Conservation (phyloP, 2,329 filamentous ascomycete species). For the Cercospora citrullina region DNA sequence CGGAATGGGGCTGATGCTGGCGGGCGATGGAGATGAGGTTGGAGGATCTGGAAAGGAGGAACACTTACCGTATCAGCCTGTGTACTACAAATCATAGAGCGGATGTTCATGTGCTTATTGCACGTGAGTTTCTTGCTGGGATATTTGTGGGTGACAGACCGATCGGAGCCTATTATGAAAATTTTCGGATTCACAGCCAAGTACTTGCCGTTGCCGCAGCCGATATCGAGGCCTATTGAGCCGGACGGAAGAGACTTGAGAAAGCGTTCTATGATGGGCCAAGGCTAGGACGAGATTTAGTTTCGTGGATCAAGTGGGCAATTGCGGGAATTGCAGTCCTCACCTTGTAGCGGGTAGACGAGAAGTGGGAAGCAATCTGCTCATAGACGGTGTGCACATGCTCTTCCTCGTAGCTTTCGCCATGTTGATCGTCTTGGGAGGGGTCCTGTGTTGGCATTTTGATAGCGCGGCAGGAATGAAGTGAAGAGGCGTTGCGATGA, state of each 20-base stretch:
- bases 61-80: slow-evolving; percentile 20
- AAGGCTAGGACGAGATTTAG: slow-evolving; percentile 61
- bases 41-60: slow-evolving; percentile 49
- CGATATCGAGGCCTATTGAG: slow-evolving; percentile 82
- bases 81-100: neutral
- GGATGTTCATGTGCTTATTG: too few relatives aligned
- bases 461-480: neutral
- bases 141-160: slow-evolving; percentile 53
- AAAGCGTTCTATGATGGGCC: slow-evolving; percentile 86
- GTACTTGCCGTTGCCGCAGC: slow-evolving; percentile 98
- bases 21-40: slow-evolving; percentile 60
- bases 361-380: slow-evolving; percentile 81
- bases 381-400: slow-evolving; percentile 94
- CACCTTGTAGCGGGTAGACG: slow-evolving; percentile 71
- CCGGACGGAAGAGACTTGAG: slow-evolving; percentile 66
- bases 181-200: slow-evolving; percentile 73
- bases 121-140: too few relatives aligned
- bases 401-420: slow-evolving; percentile 71
- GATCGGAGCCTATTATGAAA: slow-evolving; percentile 82
- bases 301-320: neutral
- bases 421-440: slow-evolving; percentile 21
- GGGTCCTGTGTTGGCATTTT: neutral
- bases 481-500: neutral
- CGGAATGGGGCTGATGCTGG: slow-evolving; percentile 62
- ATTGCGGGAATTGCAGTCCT: neutral